phyloP scores from a whole-genome alignment of 805 yeast species.

The Candida berthetii region DNA sequence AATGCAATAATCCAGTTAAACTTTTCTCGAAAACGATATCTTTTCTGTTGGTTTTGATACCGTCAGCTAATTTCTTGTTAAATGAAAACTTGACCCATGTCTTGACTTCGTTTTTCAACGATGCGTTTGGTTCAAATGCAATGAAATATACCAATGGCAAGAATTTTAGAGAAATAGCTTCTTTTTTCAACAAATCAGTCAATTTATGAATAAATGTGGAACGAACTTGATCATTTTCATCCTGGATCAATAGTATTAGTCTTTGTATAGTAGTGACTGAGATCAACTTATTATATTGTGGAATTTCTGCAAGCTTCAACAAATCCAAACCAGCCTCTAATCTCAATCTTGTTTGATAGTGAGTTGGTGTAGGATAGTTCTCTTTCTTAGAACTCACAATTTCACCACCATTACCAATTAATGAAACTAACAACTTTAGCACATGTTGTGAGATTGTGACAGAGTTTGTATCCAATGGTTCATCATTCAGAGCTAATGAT shows the following conservation, averaged over 20 bases:
- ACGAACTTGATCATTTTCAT: conserved; percentile 56
- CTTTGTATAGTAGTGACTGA: conserved; percentile 44
- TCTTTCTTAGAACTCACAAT: conserved; percentile 40
- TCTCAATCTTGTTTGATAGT: conserved; percentile 55
- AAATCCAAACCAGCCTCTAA: conserved; percentile 61
- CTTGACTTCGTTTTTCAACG: conserved; percentile 41
- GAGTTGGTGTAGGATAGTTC: conserved; percentile 55
- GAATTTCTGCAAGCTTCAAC: conserved; percentile 55
- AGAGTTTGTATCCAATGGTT: conserved; percentile 29
- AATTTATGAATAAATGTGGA: conserved; percentile 40
- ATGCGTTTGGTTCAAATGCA: conserved; percentile 67
- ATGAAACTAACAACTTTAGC: conserved; percentile 56
- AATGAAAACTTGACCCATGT: conserved; percentile 71
- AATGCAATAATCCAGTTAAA: conserved; percentile 60
- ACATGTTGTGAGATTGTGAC: conserved; percentile 52
- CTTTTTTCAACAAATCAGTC: conserved; percentile 44
- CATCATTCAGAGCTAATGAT: conserved; percentile 21
- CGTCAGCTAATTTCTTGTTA: conserved; percentile 17
- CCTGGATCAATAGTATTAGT: conserved; percentile 58
- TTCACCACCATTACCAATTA: conserved; percentile 77
- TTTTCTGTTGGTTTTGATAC: conserved; percentile 23
- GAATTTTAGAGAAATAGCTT: conserved; percentile 56
- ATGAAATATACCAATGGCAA: conserved; percentile 62
- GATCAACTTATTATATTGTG: conserved; percentile 45
- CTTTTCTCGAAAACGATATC: conserved; percentile 58